Base-by-base conservation (phyloP, 805 yeast species). In the Spathaspora girioi region DNA sequence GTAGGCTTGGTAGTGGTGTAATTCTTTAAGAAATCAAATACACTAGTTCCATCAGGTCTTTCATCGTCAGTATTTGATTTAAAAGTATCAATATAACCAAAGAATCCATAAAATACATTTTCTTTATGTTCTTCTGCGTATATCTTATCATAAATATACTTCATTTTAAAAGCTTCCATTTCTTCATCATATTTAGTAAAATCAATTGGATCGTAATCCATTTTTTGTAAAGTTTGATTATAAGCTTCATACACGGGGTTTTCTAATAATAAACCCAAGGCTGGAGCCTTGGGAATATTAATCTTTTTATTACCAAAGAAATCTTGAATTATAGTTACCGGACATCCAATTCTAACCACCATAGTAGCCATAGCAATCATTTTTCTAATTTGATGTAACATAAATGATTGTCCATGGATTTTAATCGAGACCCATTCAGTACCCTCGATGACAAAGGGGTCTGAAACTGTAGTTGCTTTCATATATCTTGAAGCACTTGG, bases 261-360 rank as follows among this genome's bases (percentile, higher is more conserved):
- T 63, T 94, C 98, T 54, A 94, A 78, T 48, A 94, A 72, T 50
- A 94, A 75, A 0, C 99, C 99, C 54, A 94, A 76, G 26, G 98
- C 96, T 3, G 99, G 99, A 0, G 98, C 99, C 69, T 94, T 94
- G 50, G 99, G 99, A 56, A 94, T 88, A 63, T 92, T 91, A 55
- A 94, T 80, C 62, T 85, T 88, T 40, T 79, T 79, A 1, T 82
- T 77, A 5, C 83, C 82, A 65, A 89, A 94, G 2, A 96, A 88
- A 60, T 89, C 89, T 8, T 73, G 64, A 55, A 94, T 88, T 60
- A 96, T 82, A 23, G 79, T 79, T 31, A 81, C 63, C 3, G 97
- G 96, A 63, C 92, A 83, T 10, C 96, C 94, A 17, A 94, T 84
- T 63, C 99, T 80, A 19, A 93, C 84, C 15, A 88, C 82, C 51